Percentiles rank a stretch among this genome's conserved stretches.
These are phyloP conservation scores for Aristolochia contorta DNA, from an alignment of 164 flowering plant genomes.

Conservation along the genomic window DNA sequence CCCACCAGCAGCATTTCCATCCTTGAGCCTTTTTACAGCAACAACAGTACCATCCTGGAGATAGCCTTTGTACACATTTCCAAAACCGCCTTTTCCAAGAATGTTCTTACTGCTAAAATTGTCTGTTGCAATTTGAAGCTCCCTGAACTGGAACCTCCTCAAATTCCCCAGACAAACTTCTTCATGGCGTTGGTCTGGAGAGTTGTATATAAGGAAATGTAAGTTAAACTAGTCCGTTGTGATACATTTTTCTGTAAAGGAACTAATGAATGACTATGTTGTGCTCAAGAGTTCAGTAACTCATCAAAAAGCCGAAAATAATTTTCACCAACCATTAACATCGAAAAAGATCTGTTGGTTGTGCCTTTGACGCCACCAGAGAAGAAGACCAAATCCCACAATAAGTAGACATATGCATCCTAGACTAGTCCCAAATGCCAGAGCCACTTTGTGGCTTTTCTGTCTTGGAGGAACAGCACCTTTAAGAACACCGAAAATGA, in stretches of 20 bases:
- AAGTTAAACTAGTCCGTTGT: neutral
- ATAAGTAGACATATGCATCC: conserved; percentile 59
- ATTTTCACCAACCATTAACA: conserved; percentile 23
- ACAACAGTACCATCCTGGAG: conserved; percentile 63
- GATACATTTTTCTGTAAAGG: neutral
- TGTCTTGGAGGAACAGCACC: conserved; percentile 35
- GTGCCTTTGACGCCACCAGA: conserved; percentile 72
- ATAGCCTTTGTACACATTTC: conserved; percentile 63
- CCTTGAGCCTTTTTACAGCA: conserved; percentile 78
- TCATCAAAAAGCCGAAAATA: neutral
- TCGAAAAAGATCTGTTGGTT: conserved; percentile 82
- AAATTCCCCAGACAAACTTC: conserved; percentile 62
- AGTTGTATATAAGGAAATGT: conserved; percentile 2
- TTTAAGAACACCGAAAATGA: conserved; percentile 11
- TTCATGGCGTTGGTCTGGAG: conserved; percentile 42
- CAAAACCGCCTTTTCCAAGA: conserved; percentile 74
- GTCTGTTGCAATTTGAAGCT: conserved; percentile 57
- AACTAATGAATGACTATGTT: too few relatives aligned
- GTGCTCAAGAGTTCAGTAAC: neutral
- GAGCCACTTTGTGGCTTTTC: conserved; percentile 53
- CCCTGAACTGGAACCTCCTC: conserved; percentile 62
- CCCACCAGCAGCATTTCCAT: conserved; percentile 61
- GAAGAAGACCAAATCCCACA: conserved; percentile 57
- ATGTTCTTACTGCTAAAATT: conserved; percentile 68
- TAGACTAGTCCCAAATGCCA: conserved; percentile 70